Percentiles rank a stretch among this genome's conserved stretches.
These are phyloP conservation scores for Candida tibetensis DNA, from an alignment of 805 yeast genomes.

Conservation along the genomic window DNA sequence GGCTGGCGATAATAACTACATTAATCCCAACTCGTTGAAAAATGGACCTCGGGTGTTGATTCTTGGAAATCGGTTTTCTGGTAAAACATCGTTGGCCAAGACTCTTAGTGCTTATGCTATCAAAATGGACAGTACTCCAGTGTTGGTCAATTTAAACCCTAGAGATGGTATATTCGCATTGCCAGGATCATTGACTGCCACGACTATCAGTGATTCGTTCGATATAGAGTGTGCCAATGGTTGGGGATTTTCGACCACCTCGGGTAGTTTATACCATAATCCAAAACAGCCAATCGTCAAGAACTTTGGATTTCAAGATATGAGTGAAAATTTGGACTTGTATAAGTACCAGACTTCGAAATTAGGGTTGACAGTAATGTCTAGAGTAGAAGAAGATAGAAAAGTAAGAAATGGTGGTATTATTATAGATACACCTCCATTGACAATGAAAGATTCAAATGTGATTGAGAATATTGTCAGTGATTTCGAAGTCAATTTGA, in stretches of 20 bases:
- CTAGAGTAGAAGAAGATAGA: constrained; percentile 51
- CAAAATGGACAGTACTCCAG: constrained; percentile 63
- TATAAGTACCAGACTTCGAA: constrained; percentile 50
- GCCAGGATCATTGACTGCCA: constrained; percentile 84
- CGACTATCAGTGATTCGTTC: constrained; percentile 74
- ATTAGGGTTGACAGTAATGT: constrained; percentile 47
- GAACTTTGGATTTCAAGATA: constrained; percentile 67
- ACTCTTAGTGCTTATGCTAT: constrained; percentile 72
- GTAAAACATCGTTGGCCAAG: constrained; percentile 75
- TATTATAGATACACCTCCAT: constrained; percentile 73
- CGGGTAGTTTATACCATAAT: constrained; percentile 73
- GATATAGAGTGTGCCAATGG: constrained; percentile 71
- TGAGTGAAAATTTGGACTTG: constrained; percentile 53
- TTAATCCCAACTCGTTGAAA: constrained; percentile 28
- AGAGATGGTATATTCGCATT: constrained; percentile 62
- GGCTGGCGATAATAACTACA: constrained; percentile 19
- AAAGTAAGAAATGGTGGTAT: constrained; percentile 50
- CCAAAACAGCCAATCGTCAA: constrained; percentile 90
- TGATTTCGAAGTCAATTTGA: constrained; percentile 55
- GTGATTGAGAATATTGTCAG: constrained; percentile 56
- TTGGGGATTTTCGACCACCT: constrained; percentile 71
- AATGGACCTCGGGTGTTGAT: constrained; percentile 61
- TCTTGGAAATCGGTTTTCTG: constrained; percentile 69
- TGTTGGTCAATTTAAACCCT: constrained; percentile 80
- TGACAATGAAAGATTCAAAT: constrained; percentile 47